Evolutionary conservation across 176 grass and related monocot genomes (phyloP), one percentile per base, ranked within the genome.

Genomic region (Typha latifolia): DNA sequence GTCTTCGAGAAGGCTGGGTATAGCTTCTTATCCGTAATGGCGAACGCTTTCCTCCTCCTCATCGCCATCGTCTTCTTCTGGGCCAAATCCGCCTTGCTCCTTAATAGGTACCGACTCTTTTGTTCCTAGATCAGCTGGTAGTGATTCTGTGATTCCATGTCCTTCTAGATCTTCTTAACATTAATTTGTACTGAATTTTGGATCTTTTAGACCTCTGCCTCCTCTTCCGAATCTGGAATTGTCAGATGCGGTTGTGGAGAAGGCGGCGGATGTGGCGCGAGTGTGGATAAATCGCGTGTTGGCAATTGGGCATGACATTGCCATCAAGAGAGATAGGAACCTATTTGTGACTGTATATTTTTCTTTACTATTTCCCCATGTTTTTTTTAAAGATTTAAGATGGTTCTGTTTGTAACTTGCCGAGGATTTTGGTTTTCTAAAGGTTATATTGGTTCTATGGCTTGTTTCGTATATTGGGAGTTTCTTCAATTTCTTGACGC

Each of bases 11-110:
- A 70, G 31, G 86, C 83, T 12, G 94, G 94, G 2, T 93, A 99
- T 81, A 99, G 84, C 86, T 67, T 99, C 53, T 84, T 88, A 15
- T 93, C 94, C 34, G 86, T 99, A 56, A 64, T 99, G 43, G 72
- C 79, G 69, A 99, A 93, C 76, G 86, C 94, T 47, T 9, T 99
- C 69, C 89, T 99, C 49, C 94, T 99, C 49, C 83, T 99, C 59
- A 86, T 93, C 67, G 69, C 61, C 78, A 93, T 99, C 77, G 89
- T 99, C 81, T 99, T 99, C 81, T 93, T 90, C 73, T 99, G 94
- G 94, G 86, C 94, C 76, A 99, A 93, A 82, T 93, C 94, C 52
- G 94, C 94, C 43, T 90, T 67, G 65, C 84, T 99, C 52, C 89
- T 99, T 79, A 99, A 85, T 66, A 88, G 94, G 94, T 87, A 62